Percentiles rank a stretch among this genome's conserved stretches.
phyloP scores from a whole-genome alignment of 495 filamentous ascomycete genomes.

The Thozetella sp. region DNA sequence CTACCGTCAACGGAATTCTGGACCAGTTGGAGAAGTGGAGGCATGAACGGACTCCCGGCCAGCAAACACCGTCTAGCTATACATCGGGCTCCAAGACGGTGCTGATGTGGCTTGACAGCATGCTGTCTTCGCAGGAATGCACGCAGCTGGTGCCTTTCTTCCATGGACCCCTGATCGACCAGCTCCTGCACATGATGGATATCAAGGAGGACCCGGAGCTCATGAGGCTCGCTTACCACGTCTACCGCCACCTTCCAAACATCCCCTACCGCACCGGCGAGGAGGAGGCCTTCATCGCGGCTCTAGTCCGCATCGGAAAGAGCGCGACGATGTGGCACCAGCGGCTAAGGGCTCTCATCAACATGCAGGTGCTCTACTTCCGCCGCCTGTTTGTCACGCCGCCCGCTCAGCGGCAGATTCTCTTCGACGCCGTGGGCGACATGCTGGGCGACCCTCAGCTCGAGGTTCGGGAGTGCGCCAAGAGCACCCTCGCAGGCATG shows the following conservation, averaged over 20 bases:
- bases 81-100: constrained; percentile 97
- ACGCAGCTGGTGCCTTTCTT: constrained; percentile 91
- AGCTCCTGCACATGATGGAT: constrained; percentile 99
- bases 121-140: constrained; percentile 89
- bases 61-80: constrained; percentile 92
- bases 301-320: constrained; percentile 86
- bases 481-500: constrained; percentile 93
- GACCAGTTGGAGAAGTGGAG: constrained; percentile 84
- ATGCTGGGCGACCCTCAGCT: constrained; percentile 94
- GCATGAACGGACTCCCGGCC: constrained; percentile 78
- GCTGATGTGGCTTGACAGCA: constrained; percentile 91
- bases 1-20: constrained; percentile 77
- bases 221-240: constrained; percentile 92
- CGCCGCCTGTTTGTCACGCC: constrained; percentile 92
- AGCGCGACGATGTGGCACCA: constrained; percentile 94
- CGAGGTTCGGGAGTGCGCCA: constrained; percentile 92
- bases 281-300: constrained; percentile 78
- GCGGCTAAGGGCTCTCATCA: constrained; percentile 93
- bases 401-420: constrained; percentile 69
- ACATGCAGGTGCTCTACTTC: constrained; percentile 99
- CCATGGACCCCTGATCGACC: constrained; percentile 82
- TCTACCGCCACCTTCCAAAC: constrained; percentile 96
- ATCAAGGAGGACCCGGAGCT: constrained; percentile 98
- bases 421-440: constrained; percentile 87
- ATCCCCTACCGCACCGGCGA: constrained; percentile 89